Evolutionary conservation across 2,329 filamentous ascomycete species (phyloP), one percentile per base, ranked within the genome.

Genomic region (Monascus ruber): DNA sequence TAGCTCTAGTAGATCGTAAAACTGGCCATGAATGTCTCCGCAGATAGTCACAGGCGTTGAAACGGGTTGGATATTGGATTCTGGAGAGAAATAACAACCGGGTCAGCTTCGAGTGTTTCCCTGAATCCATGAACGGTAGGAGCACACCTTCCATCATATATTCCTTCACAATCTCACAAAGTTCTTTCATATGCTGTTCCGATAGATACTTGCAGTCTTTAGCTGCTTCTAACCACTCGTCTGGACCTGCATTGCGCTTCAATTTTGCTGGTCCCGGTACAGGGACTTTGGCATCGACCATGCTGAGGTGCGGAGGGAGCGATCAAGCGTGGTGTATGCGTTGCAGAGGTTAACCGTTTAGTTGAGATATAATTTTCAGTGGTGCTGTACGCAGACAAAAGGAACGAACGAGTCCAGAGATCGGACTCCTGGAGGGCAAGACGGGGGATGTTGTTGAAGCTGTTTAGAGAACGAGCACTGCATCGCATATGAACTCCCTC

Each of bases 61-160:
- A 17, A 98, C 89, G n/a, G 91, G 91, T 62, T 96, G 91, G 43
- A 98, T 96, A 62, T 98, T 98, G 48, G 88, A 95, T 68, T 98
- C 91, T 93, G 51, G 6, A 8, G 5, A 29, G 31, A 31, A 29
- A n/a, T 7, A n/a, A 24, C 7, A 7, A 6, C 29, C 40, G 36
- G 40, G 33, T 52, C 43, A 53, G 48, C 38, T 37, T 33, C 10
- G 29, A 33, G 28, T 29, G 28, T 29, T 10, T 29, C 10, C 28
- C 7, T 8, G 28, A 8, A 31, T 31, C n/a, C 7, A 31, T 31
- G 7, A n/a, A 6, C 25, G 11, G 33, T 8, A 32, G 35, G 6
- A 33, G 31, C 48, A 55, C 61, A 91, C 86, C 86, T 73, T 98
- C 91, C 91, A 98, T 98, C 55, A 98, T 74, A 49, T 86, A 93